Evolutionary conservation across 2,329 filamentous ascomycete species (phyloP), one percentile per base, ranked within the genome.

Genomic region (Ceratocystis colombiana): DNA sequence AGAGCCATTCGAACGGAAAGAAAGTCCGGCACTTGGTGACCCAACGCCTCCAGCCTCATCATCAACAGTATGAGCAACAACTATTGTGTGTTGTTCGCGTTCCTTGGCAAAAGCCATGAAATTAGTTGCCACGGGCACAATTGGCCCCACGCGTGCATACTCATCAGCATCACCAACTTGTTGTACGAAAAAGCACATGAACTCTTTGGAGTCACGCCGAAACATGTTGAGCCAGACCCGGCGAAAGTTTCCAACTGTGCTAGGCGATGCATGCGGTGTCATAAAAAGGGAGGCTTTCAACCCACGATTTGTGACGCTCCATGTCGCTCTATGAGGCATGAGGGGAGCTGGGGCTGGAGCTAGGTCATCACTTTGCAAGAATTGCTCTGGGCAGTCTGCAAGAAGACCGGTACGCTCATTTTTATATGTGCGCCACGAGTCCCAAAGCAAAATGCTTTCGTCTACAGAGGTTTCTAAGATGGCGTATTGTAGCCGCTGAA

Each of bases 391-490:
- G 5, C 20, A 48, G 41, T 68, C 67, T 12, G 67, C 67, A 12
- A 68, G 28, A 6, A 68, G 64, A 17, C 67, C 67, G 25, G 64
- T 66, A 17, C 67, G 67, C 1, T 50, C 46, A 28, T 66, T 59
- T 25, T 20, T 46, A 41, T 62, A 28, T 2, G 64, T 57, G 5
- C 67, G 64, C 1, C 53, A 12, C 2, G 68, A 64, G 25, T 68
- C 66, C 73, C 73, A 74, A 2, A 71, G 70, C 53, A 74, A 71
- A 1, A 74, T 59, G 8, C 70, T 71, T 25, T 73, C 69, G 41
- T 75, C 73, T 17, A 70, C 67, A 1, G 69, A 69, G 3, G 53
- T 62, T 50, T 68, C 70, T 30, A 75, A 70, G 25, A 76, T 74
- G 28, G 72, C 71, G 17, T 72, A 67, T 64, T 74, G 72, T 1